Evolutionary conservation across 2,329 filamentous ascomycete species (phyloP), one percentile per base, ranked within the genome.

Genomic region (Nannizzia gypsea): DNA sequence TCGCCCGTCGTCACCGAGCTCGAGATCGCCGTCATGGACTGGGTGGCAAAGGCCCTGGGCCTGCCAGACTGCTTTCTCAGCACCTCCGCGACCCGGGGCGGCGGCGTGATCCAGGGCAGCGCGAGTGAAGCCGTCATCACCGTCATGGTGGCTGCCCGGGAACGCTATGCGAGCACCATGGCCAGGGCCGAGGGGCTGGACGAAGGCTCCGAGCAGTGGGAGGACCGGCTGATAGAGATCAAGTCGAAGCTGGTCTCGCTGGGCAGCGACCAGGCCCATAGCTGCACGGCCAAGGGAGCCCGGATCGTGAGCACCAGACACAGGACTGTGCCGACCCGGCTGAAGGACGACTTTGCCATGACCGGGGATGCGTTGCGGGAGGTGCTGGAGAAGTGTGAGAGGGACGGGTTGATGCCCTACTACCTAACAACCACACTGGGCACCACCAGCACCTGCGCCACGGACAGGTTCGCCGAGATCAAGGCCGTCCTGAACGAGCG

Each of bases 21-120:
- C 55, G 92, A 97, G 78, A 96, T 91, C 0, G 81, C 96, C 24
- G 87, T 96, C 48, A 81, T 96, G 71, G 92, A 97, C 74, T 97
- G 92, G 91, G 77, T 96, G 2, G 89, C 87, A 15, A 83, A 87
- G 71, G 80, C 90, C 6, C 74, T 96, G 11, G 83, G 77, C 1
- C 77, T 97, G 24, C 90, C 92, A 0, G 74, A 81, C 9, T 86
- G 82, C 65, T 97, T 86, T 69, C 76, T 87, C 20, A 92, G 87
- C 55, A 83, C 84, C 0, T 86, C 84, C 0, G 80, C 84, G 52
- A 75, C 68, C 15, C 67, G 66, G 61, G 90, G 90, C 42, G 92
- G 92, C 20, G 92, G 92, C 34, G 90, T 96, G n/a, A 93, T 97
- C 63, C 91, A 96, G 71, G 90, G 92, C 22, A 90, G 86, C 36